Evolutionary conservation across 1,284 basidiomycete genomes (phyloP).

Genomic region (Heterobasidion occidentale): DNA sequence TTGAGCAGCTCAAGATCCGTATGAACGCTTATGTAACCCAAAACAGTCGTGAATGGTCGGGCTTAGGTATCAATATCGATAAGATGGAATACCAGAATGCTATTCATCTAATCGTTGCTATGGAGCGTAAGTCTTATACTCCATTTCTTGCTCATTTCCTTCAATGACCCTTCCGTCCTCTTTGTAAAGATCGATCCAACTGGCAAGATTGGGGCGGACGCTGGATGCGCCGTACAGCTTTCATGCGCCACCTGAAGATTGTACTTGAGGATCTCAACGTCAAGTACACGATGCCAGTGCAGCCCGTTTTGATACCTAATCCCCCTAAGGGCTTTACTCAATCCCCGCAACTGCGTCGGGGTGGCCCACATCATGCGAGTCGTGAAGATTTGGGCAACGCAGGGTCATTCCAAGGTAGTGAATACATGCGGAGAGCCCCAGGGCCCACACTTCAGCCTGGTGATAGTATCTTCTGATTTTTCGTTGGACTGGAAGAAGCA

Average conservation of each 20-base stretch:
- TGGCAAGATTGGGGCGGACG: conserved; percentile 86
- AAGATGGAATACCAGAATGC: conserved; percentile 75
- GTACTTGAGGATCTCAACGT: conserved; percentile 68
- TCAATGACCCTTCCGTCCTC: background rate
- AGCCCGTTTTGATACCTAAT: conserved; percentile 54
- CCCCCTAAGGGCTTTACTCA: conserved; percentile 10
- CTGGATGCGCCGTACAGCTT: conserved; percentile 61
- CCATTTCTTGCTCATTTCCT: background rate
- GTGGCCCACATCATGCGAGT: background rate
- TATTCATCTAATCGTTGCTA: conserved; percentile 56
- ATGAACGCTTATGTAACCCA: conserved; percentile 55
- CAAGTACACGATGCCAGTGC: conserved; percentile 61
- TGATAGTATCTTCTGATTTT: conserved; percentile 1
- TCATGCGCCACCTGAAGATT: conserved; percentile 67
- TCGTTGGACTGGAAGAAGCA: background rate
- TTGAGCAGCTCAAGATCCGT: conserved; percentile 58
- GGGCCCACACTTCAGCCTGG: background rate
- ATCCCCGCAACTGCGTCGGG: conserved; percentile 6
- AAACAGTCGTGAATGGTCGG: conserved; percentile 72
- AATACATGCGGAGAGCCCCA: conserved; percentile 4
- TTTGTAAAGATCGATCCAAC: conserved; percentile 57
- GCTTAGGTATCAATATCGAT: conserved; percentile 55
- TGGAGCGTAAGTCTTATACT: conserved; percentile 58
- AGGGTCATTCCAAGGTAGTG: conserved; percentile 15
- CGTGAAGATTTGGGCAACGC: conserved; percentile 17